Base-by-base conservation (phyloP, 2,329 filamentous ascomycete species). In the Lecanicillium sp. region DNA sequence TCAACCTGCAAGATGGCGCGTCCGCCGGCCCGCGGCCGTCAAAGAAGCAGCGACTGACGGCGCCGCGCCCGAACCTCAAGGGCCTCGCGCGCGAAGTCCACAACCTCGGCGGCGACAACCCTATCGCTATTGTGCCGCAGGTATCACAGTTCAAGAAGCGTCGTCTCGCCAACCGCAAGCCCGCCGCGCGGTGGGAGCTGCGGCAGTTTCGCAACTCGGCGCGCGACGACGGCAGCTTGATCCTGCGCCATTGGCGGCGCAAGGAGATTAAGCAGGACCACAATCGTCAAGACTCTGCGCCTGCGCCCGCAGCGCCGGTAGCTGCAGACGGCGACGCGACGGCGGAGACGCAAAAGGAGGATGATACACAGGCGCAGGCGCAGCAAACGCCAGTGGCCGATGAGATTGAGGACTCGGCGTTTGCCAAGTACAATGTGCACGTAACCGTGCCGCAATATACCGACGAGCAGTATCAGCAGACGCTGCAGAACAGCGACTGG, bases 401-500 rank as follows among this genome's bases (percentile, higher is more conserved):
- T n/a, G 56, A 57, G 28, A 43, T 58, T 22, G 77, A 81, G 45
- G 77, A 82, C 53, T 81, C 77, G 7, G 54, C 64, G 3, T 97
- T 92, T 61, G 79, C 86, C 34, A 94, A 90, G 56, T 97, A 84
- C 71, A 94, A 96, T 56, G 80, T 94, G 39, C 74, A 82, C 47
- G 77, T 90, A 12, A 74, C 83, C 4, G 71, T 88, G 27, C 87
- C 89, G 1, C 72, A 80, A 44, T 97, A 97, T 61, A 87, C 77
- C 44, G 84, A 94, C 46, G 86, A 89, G 46, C 83, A 94, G 57
- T 98, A 98, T 62, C 75, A 81, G 44, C 71, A 78, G 41, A 77
- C 84, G 45, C 63, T 98, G 36, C 74, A 79, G 50, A 83, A 72
- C 54, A 68, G 77, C 12, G 81, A 90, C 50, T 98, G 92, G 92